phyloP scores from a whole-genome alignment of 805 yeast genomes.

The Wickerhamomyces queroliae region DNA sequence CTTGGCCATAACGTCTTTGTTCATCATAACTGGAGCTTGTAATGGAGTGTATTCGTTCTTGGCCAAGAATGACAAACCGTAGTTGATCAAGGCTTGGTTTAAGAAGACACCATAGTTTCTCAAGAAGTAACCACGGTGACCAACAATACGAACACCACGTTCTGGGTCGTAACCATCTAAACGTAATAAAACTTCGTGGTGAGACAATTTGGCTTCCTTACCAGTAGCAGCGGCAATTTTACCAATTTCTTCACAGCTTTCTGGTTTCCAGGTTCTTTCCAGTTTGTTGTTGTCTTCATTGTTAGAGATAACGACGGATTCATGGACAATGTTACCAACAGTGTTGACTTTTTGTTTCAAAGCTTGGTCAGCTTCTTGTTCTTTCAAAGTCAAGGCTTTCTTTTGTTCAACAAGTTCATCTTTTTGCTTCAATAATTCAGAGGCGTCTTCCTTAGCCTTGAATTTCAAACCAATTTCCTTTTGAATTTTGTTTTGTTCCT shows the following conservation, averaged over 20 bases:
- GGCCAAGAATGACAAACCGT: constrained; percentile 82
- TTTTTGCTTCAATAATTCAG: constrained; percentile 75
- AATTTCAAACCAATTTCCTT: constrained; percentile 89
- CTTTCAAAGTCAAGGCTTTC: constrained; percentile 56
- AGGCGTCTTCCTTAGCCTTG: constrained; percentile 93
- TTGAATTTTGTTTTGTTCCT: constrained; percentile 81
- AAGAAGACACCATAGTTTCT: constrained; percentile 94
- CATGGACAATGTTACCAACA: constrained; percentile 93
- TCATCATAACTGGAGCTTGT: constrained; percentile 99
- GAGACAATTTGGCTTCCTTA: constrained; percentile 74
- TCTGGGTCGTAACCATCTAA: constrained; percentile 98
- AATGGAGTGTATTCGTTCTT: constrained; percentile 78
- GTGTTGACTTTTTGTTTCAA: constrained; percentile 78
- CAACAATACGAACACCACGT: constrained; percentile 95
- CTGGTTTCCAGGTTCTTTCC: constrained; percentile 85
- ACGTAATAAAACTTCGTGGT: constrained; percentile 90
- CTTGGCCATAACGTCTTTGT: constrained; percentile 98
- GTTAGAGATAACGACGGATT: constrained; percentile 77
- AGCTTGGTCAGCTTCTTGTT: constrained; percentile 72
- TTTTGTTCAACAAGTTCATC: constrained; percentile 69
- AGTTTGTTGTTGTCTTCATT: constrained; percentile 91
- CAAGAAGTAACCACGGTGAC: constrained; percentile 97
- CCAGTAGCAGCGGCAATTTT: constrained; percentile 74
- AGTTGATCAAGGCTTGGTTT: constrained; percentile 96
- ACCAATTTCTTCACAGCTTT: constrained; percentile 51